These are phyloP conservation scores for Malus asiatica DNA, from an alignment of 306 rosid species.

Conservation along the genomic window DNA sequence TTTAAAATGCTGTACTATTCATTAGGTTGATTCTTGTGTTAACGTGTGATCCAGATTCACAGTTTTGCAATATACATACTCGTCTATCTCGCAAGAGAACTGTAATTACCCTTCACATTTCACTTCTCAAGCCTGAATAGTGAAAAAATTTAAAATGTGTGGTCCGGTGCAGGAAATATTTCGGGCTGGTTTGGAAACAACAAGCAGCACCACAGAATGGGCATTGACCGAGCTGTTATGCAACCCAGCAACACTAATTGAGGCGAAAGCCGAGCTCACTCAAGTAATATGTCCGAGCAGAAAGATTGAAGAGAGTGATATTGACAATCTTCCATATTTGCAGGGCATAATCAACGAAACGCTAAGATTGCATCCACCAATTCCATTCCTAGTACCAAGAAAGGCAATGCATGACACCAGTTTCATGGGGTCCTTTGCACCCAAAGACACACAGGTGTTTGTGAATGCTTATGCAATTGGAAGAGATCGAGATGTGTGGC, in stretches of 20 bases:
- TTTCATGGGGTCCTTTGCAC: conserved; percentile 37
- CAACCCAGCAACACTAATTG: conserved; percentile 10
- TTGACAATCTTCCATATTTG: conserved; percentile 37
- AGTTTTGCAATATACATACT: conserved; percentile 13
- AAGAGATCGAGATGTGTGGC: conserved; percentile 46
- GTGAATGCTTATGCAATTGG: conserved; percentile 56
- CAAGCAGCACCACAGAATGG: conserved; percentile 49
- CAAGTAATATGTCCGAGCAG: conserved; percentile 16
- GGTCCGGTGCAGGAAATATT: conserved; percentile 35
- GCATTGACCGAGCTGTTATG: conserved; percentile 42
- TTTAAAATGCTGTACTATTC: neutral
- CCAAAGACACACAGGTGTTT: conserved; percentile 40
- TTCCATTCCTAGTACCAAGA: conserved; percentile 41
- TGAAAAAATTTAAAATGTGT: neutral
- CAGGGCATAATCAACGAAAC: conserved; percentile 37
- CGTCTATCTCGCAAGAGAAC: neutral
- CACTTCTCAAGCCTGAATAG: neutral
- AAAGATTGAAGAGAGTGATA: conserved; percentile 43
- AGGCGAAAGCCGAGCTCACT: conserved; percentile 36
- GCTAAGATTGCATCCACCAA: conserved; percentile 44
- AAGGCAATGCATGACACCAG: conserved; percentile 27
- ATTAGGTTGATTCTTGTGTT: neutral
- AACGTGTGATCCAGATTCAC: neutral
- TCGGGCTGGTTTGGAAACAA: conserved; percentile 52
- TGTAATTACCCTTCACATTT: neutral